Evolutionary conservation across 495 filamentous ascomycete genomes (phyloP).

Genomic region (Annulohypoxylon maeteangense): DNA sequence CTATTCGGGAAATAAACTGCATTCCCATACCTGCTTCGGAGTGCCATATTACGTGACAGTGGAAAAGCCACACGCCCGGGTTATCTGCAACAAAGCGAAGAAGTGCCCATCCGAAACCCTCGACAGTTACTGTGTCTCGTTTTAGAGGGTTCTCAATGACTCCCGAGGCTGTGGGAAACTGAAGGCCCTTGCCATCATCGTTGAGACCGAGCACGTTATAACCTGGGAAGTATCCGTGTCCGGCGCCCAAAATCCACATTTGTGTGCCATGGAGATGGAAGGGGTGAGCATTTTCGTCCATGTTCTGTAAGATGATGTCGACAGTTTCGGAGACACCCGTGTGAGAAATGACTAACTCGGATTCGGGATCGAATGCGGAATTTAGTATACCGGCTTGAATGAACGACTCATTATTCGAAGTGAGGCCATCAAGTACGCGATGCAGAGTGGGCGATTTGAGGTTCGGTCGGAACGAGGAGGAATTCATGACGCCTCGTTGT

Average conservation of each 20-base stretch:
- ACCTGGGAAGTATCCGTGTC: slow-evolving; percentile 63
- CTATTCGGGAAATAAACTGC: slow-evolving; percentile 64
- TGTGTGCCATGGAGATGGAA: slow-evolving; percentile 74
- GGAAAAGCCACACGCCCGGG: slow-evolving; percentile 64
- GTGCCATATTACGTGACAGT: slow-evolving; percentile 70
- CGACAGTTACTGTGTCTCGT: slow-evolving; percentile 55
- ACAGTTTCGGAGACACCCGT: slow-evolving; percentile 57
- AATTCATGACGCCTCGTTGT: slow-evolving; percentile 65
- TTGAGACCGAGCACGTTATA: slow-evolving; percentile 46
- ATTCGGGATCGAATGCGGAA: slow-evolving; percentile 58
- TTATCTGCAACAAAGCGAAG: slow-evolving; percentile 60
- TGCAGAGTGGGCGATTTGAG: slow-evolving; percentile 55
- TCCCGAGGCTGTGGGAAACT: slow-evolving; percentile 22
- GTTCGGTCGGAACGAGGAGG: slow-evolving; percentile 62
- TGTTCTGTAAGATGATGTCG: slow-evolving; percentile 73
- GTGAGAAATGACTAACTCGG: slow-evolving; percentile 58
- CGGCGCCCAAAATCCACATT: slow-evolving; percentile 66
- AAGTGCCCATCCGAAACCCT: slow-evolving; percentile 56
- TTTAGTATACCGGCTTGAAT: slow-evolving; percentile 59
- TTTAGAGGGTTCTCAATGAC: slow-evolving; percentile 43
- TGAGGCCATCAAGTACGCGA: slow-evolving; percentile 59
- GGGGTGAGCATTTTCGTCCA: slow-evolving; percentile 70
- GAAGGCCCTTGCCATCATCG: slow-evolving; percentile 41
- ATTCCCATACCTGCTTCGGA: slow-evolving; percentile 67
- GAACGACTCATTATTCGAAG: slow-evolving; percentile 60